Evolutionary conservation across 139 green algal genomes (phyloP).

Genomic region (Spirogloea muscicola): DNA sequence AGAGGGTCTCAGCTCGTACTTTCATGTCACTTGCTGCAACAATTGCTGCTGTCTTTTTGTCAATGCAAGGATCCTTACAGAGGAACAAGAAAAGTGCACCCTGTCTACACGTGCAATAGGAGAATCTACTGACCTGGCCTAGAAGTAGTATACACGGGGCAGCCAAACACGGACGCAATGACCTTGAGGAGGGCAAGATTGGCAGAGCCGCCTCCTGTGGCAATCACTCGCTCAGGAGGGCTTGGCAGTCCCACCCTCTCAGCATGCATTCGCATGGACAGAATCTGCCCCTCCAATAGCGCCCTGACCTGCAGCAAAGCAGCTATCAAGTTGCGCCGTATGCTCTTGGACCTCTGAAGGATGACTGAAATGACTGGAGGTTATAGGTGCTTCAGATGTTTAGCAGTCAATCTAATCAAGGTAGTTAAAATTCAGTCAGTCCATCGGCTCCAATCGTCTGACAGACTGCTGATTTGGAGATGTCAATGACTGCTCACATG

Average conservation of each 20-base stretch:
- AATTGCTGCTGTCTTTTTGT: no score
- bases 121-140: conserved; percentile 15
- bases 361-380: no score
- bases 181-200: conserved; percentile 7
- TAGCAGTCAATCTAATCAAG: no score
- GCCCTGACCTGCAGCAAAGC: conserved; percentile 30
- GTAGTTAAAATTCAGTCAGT: no score
- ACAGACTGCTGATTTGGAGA: no score
- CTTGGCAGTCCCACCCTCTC: conserved; percentile 20
- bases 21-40: not conserved
- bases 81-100: not conserved
- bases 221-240: conserved; percentile 21
- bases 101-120: no score
- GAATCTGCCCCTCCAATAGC: conserved; percentile 24
- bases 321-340: no score
- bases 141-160: conserved; percentile 9
- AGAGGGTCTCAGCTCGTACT: not conserved
- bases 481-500: no score
- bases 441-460: no score
- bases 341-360: no score
- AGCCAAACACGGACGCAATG: conserved; percentile 26
- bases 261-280: conserved; percentile 21
- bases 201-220: conserved; percentile 21
- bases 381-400: no score
- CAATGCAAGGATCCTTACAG: no score